Evolutionary conservation across 163 green algal species (phyloP).

Genomic region (Scenedesmus sp.): DNA sequence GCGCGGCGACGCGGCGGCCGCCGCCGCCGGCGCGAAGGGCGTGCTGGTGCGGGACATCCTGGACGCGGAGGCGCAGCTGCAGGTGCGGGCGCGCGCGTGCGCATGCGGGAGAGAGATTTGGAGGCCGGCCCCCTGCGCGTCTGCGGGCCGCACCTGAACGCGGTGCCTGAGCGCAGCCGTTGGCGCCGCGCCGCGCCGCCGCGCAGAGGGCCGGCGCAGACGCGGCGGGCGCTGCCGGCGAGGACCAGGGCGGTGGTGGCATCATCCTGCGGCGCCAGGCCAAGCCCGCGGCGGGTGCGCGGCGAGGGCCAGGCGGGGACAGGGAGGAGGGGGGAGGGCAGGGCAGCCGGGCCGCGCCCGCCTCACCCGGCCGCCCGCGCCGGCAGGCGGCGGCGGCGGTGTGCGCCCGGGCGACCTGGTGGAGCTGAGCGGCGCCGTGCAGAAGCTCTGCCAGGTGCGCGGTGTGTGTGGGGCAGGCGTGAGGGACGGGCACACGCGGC

Average conservation of each 20-base stretch:
- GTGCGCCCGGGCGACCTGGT: constrained; percentile 47
- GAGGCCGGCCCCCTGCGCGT: too few species aligned
- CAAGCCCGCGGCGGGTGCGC: constrained; percentile 36
- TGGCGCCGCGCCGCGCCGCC: too few species aligned
- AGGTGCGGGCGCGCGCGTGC: constrained; percentile 38
- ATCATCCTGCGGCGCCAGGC: constrained; percentile 46
- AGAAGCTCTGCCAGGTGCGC: constrained; percentile 77
- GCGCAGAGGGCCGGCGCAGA: constrained; percentile 42
- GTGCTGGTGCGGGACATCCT: constrained; percentile 72
- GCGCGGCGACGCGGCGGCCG: constrained; percentile 11
- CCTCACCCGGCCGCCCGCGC: too few species aligned
- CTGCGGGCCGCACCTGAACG: too few species aligned
- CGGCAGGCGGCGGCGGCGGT: constrained; percentile 20
- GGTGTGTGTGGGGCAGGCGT: too few species aligned
- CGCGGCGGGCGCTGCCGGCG: constrained; percentile 35
- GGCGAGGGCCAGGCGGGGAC: too few species aligned
- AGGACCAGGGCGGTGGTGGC: constrained; percentile 26
- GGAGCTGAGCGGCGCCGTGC: constrained; percentile 60
- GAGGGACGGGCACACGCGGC: too few species aligned
- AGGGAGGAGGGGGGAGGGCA: too few species aligned
- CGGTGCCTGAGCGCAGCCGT: too few species aligned
- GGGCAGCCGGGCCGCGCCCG: too few species aligned
- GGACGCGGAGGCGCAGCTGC: constrained; percentile 61
- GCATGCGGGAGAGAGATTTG: background rate
- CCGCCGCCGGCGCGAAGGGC: constrained; percentile 46